phyloP scores from a whole-genome alignment of 176 grass and related monocot species.

The Raddia distichophylla region DNA sequence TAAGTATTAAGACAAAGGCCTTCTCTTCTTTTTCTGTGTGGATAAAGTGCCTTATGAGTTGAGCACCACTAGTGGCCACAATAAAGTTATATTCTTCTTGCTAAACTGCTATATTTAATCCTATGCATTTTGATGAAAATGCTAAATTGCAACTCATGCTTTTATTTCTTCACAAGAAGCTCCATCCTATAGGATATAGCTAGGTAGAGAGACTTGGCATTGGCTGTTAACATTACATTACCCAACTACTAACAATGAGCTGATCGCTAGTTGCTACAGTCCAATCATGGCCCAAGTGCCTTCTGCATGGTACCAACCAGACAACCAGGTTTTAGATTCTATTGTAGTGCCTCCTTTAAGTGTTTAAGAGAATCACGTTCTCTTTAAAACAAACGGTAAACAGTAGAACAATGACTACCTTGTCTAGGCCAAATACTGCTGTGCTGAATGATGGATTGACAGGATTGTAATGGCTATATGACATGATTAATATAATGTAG shows the following conservation, averaged over 20 bases:
- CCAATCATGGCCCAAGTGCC: background rate
- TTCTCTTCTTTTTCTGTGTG: background rate
- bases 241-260: constrained; percentile 5
- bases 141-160: background rate
- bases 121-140: constrained; percentile 15
- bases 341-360: background rate
- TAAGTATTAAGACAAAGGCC: constrained; percentile 15
- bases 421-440: constrained; percentile 4
- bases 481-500: constrained; percentile 12
- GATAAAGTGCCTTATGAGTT: background rate
- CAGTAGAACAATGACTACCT: background rate
- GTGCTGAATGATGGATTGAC: background rate
- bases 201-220: background rate
- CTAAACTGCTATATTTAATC: background rate
- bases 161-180: background rate
- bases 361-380: background rate
- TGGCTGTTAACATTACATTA: constrained; percentile 22
- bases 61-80: background rate
- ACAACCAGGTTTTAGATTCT: constrained; percentile 23
- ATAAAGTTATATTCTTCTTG: background rate
- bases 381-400: background rate
- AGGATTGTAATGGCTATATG: background rate
- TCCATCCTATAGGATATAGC: background rate
- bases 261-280: background rate
- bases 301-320: background rate